These are phyloP conservation scores for Simmondsia chinensis DNA, from an alignment of 148 eudicot genomes.

Conservation along the genomic window DNA sequence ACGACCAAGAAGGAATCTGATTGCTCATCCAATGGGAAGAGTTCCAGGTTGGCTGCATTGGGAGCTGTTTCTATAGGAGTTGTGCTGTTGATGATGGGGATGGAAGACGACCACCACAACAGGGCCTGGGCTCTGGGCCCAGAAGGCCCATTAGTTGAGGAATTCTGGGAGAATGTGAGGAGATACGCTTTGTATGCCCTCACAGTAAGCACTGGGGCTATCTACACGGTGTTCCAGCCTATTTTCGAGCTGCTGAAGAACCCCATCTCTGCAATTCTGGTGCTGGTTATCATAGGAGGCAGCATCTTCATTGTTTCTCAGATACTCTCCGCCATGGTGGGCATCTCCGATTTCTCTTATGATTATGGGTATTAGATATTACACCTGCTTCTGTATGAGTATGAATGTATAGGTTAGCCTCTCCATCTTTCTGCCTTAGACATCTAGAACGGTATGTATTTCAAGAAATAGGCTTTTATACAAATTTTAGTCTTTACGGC, in stretches of 20 bases:
- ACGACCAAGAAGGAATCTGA: too few relatives aligned
- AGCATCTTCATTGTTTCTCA: conserved; percentile 53
- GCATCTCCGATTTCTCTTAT: conserved; percentile 60
- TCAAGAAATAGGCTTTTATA: too few relatives aligned
- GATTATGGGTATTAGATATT: conserved; percentile 53
- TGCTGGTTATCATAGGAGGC: conserved; percentile 45
- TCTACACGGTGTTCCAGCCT: conserved; percentile 46
- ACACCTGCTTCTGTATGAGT: too few relatives aligned
- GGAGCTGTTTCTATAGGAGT: conserved; percentile 51
- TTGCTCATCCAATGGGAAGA: too few relatives aligned
- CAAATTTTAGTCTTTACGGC: too few relatives aligned
- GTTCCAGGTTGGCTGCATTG: too few relatives aligned
- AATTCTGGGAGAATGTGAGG: conserved; percentile 85
- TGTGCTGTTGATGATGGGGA: conserved; percentile 29
- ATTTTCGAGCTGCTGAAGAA: conserved; percentile 54
- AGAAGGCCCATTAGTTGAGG: conserved; percentile 77
- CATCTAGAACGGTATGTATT: too few relatives aligned
- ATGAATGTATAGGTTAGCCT: too few relatives aligned
- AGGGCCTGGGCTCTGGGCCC: conserved; percentile 83
- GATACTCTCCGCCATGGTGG: conserved; percentile 74
- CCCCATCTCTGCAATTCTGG: conserved; percentile 62
- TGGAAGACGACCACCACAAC: conserved; percentile 26
- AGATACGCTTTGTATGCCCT: conserved; percentile 66
- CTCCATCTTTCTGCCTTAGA: too few relatives aligned
- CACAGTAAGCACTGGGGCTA: conserved; percentile 69